These are phyloP conservation scores for Heterobasidion annosum DNA, from an alignment of 1,284 basidiomycete species.

Conservation along the genomic window DNA sequence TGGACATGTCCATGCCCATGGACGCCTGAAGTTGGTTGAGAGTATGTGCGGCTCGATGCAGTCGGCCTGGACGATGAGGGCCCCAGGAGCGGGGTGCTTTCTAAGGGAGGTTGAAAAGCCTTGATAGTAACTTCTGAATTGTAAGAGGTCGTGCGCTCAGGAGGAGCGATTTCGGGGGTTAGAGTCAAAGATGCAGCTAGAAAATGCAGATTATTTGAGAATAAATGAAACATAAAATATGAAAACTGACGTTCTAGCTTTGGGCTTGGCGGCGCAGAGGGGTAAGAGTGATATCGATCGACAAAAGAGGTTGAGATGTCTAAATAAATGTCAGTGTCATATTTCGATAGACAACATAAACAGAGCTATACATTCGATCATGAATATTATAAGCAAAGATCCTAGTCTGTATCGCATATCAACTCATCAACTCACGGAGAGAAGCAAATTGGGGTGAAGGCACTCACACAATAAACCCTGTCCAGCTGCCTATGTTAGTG, in stretches of 20 bases:
- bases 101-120: neutral
- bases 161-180: neutral
- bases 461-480: slow-evolving; percentile 65
- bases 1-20: slow-evolving; percentile 2
- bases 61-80: neutral
- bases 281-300: slow-evolving; percentile 52
- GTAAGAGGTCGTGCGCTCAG: neutral
- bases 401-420: slow-evolving; percentile 32
- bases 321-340: slow-evolving; percentile 16
- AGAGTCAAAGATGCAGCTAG: neutral
- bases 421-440: neutral
- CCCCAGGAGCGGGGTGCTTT: slow-evolving; percentile 7
- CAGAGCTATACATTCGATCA: slow-evolving; percentile 53
- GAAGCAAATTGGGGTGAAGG: neutral
- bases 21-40: neutral
- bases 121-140: neutral
- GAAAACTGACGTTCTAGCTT: slow-evolving; percentile 10
- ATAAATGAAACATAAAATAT: neutral
- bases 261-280: slow-evolving; percentile 42
- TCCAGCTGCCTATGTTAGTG: slow-evolving; percentile 43
- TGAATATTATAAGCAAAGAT: slow-evolving; percentile 61
- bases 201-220: neutral
- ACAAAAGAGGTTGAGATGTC: slow-evolving; percentile 68
- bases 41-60: neutral
- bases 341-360: neutral